Evolutionary conservation across 352 stramenopile species (phyloP), one percentile per base, ranked within the genome.

Genomic region (Phytophthora crassamura): DNA sequence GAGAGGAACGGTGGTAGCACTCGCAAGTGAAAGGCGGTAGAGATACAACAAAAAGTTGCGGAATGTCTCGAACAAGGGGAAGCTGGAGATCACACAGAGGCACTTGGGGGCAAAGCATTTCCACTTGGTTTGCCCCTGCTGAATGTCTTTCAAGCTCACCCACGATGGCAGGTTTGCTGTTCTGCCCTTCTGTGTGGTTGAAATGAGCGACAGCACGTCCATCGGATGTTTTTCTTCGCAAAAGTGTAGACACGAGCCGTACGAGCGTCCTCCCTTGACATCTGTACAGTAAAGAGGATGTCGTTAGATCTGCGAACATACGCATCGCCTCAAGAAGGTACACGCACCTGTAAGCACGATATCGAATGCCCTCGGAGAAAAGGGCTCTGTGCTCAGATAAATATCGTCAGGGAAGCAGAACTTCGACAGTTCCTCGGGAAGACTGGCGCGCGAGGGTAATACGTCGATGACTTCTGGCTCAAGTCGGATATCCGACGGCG

Each of bases 321-420:
- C 25, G 25, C 25, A 30, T 30, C 25, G 25, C 25, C 12, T 38
- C 7, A 47, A 14, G 34, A 12, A 32, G 15, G 10, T 36, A 4
- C 9, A 65, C 69, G 14, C 20, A 88, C 79, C 79, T 16, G 84
- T 93, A 16, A 93, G 71, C 1, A 93, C 84, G 5, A 91, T 86
- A 36, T 93, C 84, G 16, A 93, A 88, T 5, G 69, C 57, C 15
- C 50, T 85, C 14, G 75, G 75, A 12, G 80, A 66, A 2, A 78
- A 68, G 0, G 64, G 51, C 40, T 84, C 73, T 4, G 55, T 78
- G 4, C 43, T 75, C n/a, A 91, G 64, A 41, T 80, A 80, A 4
- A 81, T 76, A 14, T 82, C 72, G 11, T 89, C 74, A 11, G 84
- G 82, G 35, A 89, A 90, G 41, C 83, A 91, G 42, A 93, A 91